A percentile compares a stretch with the other conserved stretches of the same genome.
Conservation (phyloP, 179 eudicot species). For the Spergularia azorica region DNA sequence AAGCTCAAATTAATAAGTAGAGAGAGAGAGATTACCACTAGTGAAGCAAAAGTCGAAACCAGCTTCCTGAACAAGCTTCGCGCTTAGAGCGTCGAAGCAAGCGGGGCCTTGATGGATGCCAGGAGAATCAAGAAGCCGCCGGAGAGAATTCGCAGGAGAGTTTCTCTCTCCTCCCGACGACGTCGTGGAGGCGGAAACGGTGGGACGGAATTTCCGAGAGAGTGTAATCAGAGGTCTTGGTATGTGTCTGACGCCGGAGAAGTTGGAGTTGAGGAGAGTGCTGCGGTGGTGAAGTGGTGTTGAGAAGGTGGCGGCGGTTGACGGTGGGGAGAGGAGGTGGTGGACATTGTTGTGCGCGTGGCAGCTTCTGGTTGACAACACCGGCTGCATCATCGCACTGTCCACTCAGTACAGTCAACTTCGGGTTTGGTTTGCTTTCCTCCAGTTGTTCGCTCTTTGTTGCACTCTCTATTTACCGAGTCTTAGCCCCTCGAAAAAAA, state of each 20-base stretch:
- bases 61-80: conserved; percentile 74
- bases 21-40: conserved; percentile 48
- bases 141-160: conserved; percentile 52
- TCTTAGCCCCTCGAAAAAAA: no score
- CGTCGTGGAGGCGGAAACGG: background rate
- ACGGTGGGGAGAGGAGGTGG: background rate
- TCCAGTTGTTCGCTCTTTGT: no score
- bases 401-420: background rate
- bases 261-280: conserved; percentile 1
- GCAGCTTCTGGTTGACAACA: background rate
- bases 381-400: background rate
- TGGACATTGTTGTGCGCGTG: conserved; percentile 8
- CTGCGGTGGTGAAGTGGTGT: background rate
- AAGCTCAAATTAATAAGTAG: background rate
- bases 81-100: conserved; percentile 90
- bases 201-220: background rate
- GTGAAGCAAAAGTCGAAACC: conserved; percentile 83
- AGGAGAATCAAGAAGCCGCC: conserved; percentile 57
- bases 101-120: conserved; percentile 94
- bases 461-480: no score
- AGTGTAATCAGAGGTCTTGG: background rate
- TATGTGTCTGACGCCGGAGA: background rate
- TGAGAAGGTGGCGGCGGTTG: background rate
- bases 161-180: conserved; percentile 16
- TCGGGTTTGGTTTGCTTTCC: no score